phyloP scores from a whole-genome alignment of 768 basidiomycete genomes.

The Amanita muscaria region DNA sequence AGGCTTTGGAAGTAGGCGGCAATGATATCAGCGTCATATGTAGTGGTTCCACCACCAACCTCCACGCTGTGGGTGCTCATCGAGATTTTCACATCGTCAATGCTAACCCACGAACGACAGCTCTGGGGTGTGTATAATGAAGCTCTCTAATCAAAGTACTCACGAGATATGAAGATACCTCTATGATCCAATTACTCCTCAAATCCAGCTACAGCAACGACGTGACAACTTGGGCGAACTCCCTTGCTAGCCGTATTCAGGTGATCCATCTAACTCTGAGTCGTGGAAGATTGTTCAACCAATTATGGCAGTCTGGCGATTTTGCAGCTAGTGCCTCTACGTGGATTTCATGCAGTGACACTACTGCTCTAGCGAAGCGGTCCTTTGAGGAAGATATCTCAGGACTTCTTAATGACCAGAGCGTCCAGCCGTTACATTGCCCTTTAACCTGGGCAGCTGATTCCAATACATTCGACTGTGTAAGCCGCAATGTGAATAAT shows the following conservation, averaged over 20 bases:
- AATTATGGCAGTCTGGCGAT: constrained; percentile 21
- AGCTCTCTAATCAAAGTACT: no score
- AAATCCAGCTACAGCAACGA: constrained; percentile 25
- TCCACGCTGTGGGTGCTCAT: constrained; percentile 30
- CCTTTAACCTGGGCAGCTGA: constrained; percentile 27
- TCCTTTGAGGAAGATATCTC: constrained; percentile 25
- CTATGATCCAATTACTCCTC: constrained; percentile 30
- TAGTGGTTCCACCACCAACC: constrained; percentile 30
- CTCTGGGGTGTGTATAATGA: constrained; percentile 24
- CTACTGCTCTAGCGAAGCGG: constrained; percentile 21
- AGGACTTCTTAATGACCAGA: constrained; percentile 19
- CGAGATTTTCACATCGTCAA: background rate
- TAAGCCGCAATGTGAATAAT: no score
- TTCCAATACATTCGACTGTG: constrained; percentile 22
- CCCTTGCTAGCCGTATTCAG: constrained; percentile 33
- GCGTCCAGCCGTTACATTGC: constrained; percentile 33
- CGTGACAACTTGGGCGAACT: constrained; percentile 30
- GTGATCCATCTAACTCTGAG: no score
- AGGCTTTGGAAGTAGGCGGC: constrained; percentile 35
- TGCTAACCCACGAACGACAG: constrained; percentile 10
- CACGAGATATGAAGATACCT: constrained; percentile 24
- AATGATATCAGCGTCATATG: constrained; percentile 35
- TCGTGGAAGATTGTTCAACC: no score
- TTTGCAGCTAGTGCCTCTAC: constrained; percentile 22
- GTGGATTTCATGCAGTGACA: constrained; percentile 34